Conservation (phyloP, 345 rosid genomes). For the Euphorbia pulcherrima region DNA sequence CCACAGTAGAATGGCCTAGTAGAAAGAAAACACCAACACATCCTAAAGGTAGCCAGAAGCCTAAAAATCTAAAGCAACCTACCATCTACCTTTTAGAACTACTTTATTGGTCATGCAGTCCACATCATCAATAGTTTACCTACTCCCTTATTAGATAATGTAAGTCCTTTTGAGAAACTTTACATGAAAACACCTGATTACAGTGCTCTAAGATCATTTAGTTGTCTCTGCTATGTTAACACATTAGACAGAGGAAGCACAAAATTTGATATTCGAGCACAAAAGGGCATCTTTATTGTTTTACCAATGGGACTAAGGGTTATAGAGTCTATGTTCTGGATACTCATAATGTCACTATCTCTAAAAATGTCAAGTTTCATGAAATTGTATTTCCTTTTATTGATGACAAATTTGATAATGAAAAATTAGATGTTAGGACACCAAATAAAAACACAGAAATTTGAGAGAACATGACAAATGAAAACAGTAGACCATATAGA, state of each 20-base stretch:
- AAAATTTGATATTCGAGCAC: not conserved
- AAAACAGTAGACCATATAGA: no score
- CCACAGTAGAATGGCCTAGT: not conserved
- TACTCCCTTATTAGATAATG: not conserved
- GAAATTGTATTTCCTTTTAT: no score
- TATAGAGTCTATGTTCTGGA: no score
- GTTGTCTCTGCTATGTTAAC: not conserved
- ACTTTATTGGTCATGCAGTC: not conserved
- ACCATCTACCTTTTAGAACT: not conserved
- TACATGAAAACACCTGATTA: not conserved
- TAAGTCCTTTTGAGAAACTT: not conserved
- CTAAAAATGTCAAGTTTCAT: no score
- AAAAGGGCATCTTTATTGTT: not conserved
- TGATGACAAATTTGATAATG: no score
- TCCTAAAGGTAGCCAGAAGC: not conserved
- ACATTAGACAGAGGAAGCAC: not conserved
- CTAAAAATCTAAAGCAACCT: not conserved
- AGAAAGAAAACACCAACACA: not conserved
- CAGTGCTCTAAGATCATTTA: not conserved
- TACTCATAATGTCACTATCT: no score
- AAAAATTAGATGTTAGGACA: no score
- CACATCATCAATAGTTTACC: not conserved
- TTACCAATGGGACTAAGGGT: no score
- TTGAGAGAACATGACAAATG: no score
- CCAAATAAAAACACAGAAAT: no score